These are phyloP conservation scores for Pythium inflatum DNA, from an alignment of 352 stramenopile species.

Conservation along the genomic window DNA sequence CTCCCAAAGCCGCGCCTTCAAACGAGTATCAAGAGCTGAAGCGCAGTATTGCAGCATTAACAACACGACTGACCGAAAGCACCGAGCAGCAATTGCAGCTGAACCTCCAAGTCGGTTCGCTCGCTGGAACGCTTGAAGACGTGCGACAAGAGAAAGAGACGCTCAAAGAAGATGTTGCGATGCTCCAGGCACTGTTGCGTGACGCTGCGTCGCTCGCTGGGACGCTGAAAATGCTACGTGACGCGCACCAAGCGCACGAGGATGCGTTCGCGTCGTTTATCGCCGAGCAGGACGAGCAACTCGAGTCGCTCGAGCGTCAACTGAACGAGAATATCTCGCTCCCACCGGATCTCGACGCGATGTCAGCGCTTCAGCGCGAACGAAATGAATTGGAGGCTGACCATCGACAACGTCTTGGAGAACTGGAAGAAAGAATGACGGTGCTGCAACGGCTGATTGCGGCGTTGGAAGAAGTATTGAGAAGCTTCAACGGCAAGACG, in stretches of 20 bases:
- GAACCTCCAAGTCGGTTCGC: not conserved
- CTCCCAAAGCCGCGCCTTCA: too few relatives aligned
- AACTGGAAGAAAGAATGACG: too few relatives aligned
- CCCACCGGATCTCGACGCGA: not conserved
- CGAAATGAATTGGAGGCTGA: not conserved
- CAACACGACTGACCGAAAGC: not conserved
- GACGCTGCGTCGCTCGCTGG: slow-evolving; percentile 15
- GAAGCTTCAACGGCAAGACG: too few relatives aligned
- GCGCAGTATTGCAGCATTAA: not conserved
- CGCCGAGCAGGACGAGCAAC: not conserved
- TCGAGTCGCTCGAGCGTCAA: not conserved
- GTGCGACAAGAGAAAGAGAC: not conserved
- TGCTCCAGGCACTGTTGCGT: not conserved
- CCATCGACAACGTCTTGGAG: too few relatives aligned
- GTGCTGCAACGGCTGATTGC: too few relatives aligned
- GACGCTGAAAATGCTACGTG: not conserved
- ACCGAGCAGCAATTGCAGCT: not conserved
- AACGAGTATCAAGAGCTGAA: not conserved
- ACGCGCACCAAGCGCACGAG: slow-evolving; percentile 12
- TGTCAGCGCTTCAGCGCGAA: not conserved
- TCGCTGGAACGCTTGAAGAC: not conserved
- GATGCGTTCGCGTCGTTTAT: not conserved
- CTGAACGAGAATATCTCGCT: not conserved
- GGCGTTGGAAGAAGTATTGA: too few relatives aligned
- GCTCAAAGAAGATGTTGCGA: not conserved